These are phyloP conservation scores for Fusarium tricinctum DNA, from an alignment of 2,329 filamentous ascomycete genomes.

Conservation along the genomic window DNA sequence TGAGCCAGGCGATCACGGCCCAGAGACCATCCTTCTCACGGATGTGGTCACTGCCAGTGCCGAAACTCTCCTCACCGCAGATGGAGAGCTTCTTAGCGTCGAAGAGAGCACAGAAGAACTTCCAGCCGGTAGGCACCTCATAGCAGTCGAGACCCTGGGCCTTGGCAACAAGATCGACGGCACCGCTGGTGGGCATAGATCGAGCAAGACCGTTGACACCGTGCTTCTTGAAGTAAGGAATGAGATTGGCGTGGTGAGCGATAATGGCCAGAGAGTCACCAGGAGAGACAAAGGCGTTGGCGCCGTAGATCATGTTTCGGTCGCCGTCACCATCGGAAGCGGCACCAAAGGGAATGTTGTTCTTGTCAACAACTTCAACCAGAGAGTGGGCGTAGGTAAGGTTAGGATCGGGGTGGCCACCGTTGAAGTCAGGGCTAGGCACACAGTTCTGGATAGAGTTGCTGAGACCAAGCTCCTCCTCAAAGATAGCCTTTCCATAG, in stretches of 20 bases:
- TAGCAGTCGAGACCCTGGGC: conserved; percentile 92
- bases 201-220: conserved; percentile 95
- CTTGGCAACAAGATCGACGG: conserved; percentile 95
- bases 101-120: conserved; percentile 98
- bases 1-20: conserved; percentile 97
- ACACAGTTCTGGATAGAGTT: conserved; percentile 88
- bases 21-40: conserved; percentile 99
- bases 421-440: conserved; percentile 94
- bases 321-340: conserved; percentile 98
- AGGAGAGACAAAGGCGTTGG: conserved; percentile 94
- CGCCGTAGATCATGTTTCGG: conserved; percentile 99
- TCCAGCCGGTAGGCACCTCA: conserved; percentile 98
- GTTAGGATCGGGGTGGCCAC: conserved; percentile 97
- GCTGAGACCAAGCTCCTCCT: conserved; percentile 89
- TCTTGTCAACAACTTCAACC: conserved; percentile 92
- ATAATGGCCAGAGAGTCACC: conserved; percentile 99
- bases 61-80: conserved; percentile 98
- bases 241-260: conserved; percentile 94
- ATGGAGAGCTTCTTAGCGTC: conserved; percentile 97
- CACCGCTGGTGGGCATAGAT: conserved; percentile 97
- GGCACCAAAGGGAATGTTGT: conserved; percentile 93
- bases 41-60: conserved; percentile 98
- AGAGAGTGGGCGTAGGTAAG: conserved; percentile 96
- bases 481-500: conserved; percentile 95
- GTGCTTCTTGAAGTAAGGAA: conserved; percentile 98